Conservation (phyloP, 1,139 yeast species). For the Geotrichum aggregatum region DNA sequence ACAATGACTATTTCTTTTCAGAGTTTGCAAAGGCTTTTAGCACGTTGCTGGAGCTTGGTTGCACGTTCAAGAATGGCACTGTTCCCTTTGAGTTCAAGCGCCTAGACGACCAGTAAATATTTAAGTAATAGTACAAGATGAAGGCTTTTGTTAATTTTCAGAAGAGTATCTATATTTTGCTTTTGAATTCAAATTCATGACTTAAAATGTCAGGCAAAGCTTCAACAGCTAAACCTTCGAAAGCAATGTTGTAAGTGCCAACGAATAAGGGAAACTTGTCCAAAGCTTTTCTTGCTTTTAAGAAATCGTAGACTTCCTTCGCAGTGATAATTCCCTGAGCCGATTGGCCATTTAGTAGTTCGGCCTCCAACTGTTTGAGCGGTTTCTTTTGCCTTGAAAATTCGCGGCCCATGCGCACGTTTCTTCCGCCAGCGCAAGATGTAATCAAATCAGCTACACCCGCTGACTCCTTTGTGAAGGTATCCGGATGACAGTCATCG, state of each 20-base stretch:
- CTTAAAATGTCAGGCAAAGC: conserved; percentile 35
- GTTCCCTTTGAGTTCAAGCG: conserved; percentile 55
- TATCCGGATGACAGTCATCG: conserved; percentile 65
- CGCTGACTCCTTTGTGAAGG: conserved; percentile 87
- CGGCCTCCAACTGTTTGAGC: conserved; percentile 78
- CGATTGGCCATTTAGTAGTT: conserved; percentile 82
- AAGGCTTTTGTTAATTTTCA: too few relatives aligned
- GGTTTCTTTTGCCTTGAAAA: conserved; percentile 54
- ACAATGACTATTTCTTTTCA: conserved; percentile 62
- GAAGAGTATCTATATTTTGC: too few relatives aligned
- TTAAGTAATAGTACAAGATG: too few relatives aligned
- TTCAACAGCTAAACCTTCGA: conserved; percentile 54
- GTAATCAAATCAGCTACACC: conserved; percentile 97
- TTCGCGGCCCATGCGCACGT: conserved; percentile 75
- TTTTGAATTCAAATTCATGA: too few relatives aligned
- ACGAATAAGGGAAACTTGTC: conserved; percentile 83
- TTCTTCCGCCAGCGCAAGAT: conserved; percentile 94
- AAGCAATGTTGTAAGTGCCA: conserved; percentile 78
- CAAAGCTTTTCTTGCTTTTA: conserved; percentile 54
- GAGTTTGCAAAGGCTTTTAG: conserved; percentile 70
- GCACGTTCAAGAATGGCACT: conserved; percentile 48
- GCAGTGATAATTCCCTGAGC: conserved; percentile 92
- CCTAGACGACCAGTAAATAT: conserved; percentile 33
- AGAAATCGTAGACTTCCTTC: conserved; percentile 82
- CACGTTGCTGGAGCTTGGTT: conserved; percentile 71